These are phyloP conservation scores for Ensete ventricosum DNA, from an alignment of 176 grass and related monocot genomes.

Conservation along the genomic window DNA sequence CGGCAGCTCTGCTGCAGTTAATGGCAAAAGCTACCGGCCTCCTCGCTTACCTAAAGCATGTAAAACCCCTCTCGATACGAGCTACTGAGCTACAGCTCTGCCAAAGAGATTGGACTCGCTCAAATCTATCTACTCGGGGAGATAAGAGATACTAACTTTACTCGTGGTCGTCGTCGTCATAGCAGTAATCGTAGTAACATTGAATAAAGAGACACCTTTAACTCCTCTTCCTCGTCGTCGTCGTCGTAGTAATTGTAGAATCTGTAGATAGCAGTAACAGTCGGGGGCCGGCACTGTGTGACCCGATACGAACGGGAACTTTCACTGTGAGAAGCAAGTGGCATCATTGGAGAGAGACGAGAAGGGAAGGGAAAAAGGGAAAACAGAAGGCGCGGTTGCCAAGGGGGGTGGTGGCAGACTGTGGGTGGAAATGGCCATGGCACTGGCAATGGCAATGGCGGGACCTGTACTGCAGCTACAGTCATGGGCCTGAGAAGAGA, in stretches of 20 bases:
- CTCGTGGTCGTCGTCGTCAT: too few species aligned
- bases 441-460: too few species aligned
- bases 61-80: neutral
- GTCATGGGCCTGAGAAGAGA: too few species aligned
- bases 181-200: too few species aligned
- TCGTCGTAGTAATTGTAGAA: neutral
- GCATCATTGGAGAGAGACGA: neutral
- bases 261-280: neutral
- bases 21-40: neutral
- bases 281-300: neutral
- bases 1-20: neutral
- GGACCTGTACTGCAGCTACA: too few species aligned
- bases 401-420: neutral
- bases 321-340: neutral
- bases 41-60: neutral
- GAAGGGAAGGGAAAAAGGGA: too few species aligned
- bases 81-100: too few species aligned
- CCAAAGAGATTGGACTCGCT: too few species aligned
- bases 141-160: too few species aligned
- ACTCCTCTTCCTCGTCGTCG: too few species aligned
- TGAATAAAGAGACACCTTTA: too few species aligned
- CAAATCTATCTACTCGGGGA: too few species aligned
- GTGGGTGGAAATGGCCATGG: neutral
- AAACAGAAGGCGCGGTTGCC: neutral
- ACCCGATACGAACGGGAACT: slow-evolving; percentile 3